Evolutionary conservation across 768 basidiomycete genomes (phyloP), one percentile per base, ranked within the genome.

Genomic region (Leucosporidium scottii): DNA sequence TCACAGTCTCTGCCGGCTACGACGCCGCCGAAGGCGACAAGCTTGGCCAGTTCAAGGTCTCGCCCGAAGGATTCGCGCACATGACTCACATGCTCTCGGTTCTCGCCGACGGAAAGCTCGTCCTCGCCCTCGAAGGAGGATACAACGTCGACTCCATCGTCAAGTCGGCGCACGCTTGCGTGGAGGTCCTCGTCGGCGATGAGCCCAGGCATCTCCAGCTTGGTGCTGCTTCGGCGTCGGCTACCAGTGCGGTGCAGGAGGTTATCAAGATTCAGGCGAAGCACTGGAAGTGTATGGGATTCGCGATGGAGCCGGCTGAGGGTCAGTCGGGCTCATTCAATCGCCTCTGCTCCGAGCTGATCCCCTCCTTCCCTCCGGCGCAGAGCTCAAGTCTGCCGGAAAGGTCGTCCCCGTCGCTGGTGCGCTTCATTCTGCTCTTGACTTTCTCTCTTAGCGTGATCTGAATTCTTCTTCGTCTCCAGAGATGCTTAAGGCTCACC

Each of bases 41-140:
- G 48, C 83, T 99, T 6, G 96, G 96, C 47, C 88, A 88, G 79
- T 97, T 93, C 74, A 82, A 86, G 72, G 93, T 99, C 67, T 84
- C 90, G 7, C 96, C 96, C 1, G 84, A 86, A 23, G 96, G 93
- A 7, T 99, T 92, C 77, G 92, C 92, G 0, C 96, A 98, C 74
- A 98, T 99, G 93, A 96, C 96, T 9, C 90, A 97, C 75, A 94
- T 99, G 91, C 82, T 99, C 13, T 84, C 86, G 50, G 85, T 88
- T 27, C 82, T 99, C 23, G 94, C 94, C 28, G 84, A 85, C 12
- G 96, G 96, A 4, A 89, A 86, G 74, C 74, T 99, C 21, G 90
- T 94, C 17, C 91, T 94, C 36, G 93, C 92, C 2, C 84, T 99
- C 51, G 96, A 99, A 93, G 96, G 96, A 15, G 96, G 96, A 2